Base-by-base conservation (phyloP, 208 protist genomes). In the Chromosphaera perkinsii region DNA sequence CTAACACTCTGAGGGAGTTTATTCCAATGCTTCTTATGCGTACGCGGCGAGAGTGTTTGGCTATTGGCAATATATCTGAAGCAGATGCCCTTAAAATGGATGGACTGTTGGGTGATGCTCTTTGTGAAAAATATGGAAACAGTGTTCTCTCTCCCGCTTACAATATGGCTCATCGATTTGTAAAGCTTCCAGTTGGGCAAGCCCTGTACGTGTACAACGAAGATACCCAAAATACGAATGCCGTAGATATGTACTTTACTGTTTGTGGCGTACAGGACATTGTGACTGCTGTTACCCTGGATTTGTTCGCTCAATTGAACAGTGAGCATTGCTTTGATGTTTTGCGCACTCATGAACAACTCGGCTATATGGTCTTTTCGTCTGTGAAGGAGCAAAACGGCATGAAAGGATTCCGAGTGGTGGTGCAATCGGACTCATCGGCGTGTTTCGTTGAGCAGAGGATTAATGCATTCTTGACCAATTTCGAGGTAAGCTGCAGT, bases 281-380 rank as follows among this genome's bases (percentile, higher is more conserved):
- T 10, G 17, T 0, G 7, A 42, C 17, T 14, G 40, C 29, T 1
- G 54, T 60, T 20, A 12, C 40, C 10, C 17, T 60, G 12, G 54
- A 60, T 12, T 27, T 60, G 29, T 35, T 42, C 27, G 40, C 17
- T 60, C 54, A 60, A 32, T 45, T 12, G 27, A 60, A 42, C n/a
- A n/a, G 40, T 42, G 54, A 60, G 0, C 12, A 10, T 9, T 60
- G 24, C 35, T 35, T 35, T 32, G 20, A 60, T 24, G 12, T 20
- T 9, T 32, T 60, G 9, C 26, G 54, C 32, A 60, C 54, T 24
- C 14, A 60, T 17, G 54, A 60, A 0, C 54, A 60, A 42, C 27
- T 60, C 17, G 54, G 54, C n/a, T n/a, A n/a, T n/a, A n/a, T n/a
- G n/a, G n/a, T n/a, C n/a, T n/a, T n/a, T n/a, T n/a, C n/a, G n/a